Percentiles rank a stretch among this genome's conserved stretches.
phyloP scores from a whole-genome alignment of 768 basidiomycete species.

The Rhizopogon sp. region DNA sequence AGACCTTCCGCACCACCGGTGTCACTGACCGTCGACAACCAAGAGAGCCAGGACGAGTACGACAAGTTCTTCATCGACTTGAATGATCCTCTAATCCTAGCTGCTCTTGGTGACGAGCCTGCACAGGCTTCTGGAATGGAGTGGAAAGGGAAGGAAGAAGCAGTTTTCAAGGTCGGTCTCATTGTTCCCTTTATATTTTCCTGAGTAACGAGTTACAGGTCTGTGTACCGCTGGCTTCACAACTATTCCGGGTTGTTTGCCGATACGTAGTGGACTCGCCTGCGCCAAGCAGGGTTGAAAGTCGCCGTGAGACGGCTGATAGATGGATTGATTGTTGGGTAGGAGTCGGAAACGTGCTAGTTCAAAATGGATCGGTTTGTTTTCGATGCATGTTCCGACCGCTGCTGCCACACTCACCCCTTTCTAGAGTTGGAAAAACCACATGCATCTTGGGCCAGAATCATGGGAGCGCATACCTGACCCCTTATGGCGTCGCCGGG shows the following conservation, averaged over 20 bases:
- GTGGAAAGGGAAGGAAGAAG: conserved; percentile 39
- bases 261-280: conserved; percentile 36
- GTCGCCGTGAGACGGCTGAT: conserved; percentile 36
- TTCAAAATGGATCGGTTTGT: conserved; percentile 36
- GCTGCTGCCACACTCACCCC: background rate
- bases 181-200: background rate
- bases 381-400: background rate
- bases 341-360: conserved; percentile 57
- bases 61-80: conserved; percentile 54
- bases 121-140: conserved; percentile 19
- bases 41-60: conserved; percentile 80
- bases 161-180: conserved; percentile 43
- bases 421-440: conserved; percentile 56
- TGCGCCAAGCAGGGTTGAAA: conserved; percentile 12
- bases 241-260: conserved; percentile 52
- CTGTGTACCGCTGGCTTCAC: conserved; percentile 35
- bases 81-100: conserved; percentile 54
- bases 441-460: conserved; percentile 45
- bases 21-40: conserved; percentile 32
- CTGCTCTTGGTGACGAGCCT: conserved; percentile 41
- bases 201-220: background rate
- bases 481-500: conserved; percentile 45
- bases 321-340: conserved; percentile 71
- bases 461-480: conserved; percentile 55
- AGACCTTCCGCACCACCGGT: conserved; percentile 29